These are phyloP conservation scores for Phanerodontia chrysosporium DNA, from an alignment of 768 basidiomycete genomes.

Conservation along the genomic window DNA sequence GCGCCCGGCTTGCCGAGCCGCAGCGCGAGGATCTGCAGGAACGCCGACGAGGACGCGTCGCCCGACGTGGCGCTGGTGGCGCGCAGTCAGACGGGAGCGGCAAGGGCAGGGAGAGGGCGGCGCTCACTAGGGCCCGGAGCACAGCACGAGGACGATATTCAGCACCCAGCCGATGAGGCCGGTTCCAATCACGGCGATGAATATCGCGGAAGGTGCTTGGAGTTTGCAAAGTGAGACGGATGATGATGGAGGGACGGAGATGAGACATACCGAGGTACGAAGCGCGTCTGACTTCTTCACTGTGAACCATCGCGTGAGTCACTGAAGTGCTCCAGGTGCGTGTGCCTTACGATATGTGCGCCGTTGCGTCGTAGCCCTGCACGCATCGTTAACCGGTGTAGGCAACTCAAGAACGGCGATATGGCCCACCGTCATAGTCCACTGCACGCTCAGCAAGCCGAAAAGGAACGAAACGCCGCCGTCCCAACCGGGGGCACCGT, in stretches of 20 bases:
- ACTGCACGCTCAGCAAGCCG: conserved; percentile 81
- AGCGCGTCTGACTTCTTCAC: conserved; percentile 75
- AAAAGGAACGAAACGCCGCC: conserved; percentile 79
- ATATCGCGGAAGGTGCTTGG: conserved; percentile 52
- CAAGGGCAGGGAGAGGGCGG: neutral
- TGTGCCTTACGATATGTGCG: conserved; percentile 68
- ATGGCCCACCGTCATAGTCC: conserved; percentile 69
- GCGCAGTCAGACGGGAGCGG: conserved; percentile 63
- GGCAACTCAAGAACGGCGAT: neutral
- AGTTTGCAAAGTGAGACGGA: neutral
- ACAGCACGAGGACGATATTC: conserved; percentile 79
- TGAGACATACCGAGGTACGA: conserved; percentile 67
- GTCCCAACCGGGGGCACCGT: conserved; percentile 76
- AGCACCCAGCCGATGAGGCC: conserved; percentile 80
- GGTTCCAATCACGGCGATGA: conserved; percentile 68
- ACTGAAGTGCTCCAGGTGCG: conserved; percentile 8
- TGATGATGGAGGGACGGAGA: conserved; percentile 4
- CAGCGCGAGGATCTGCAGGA: conserved; percentile 57
- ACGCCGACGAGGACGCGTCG: conserved; percentile 23
- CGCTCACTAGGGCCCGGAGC: conserved; percentile 71
- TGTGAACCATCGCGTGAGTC: conserved; percentile 22
- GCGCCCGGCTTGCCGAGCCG: conserved; percentile 75
- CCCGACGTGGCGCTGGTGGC: conserved; percentile 54
- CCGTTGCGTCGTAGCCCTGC: conserved; percentile 79
- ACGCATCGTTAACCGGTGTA: conserved; percentile 17